Evolutionary conservation across 345 rosid genomes (phyloP).

Genomic region (Cochlearia excelsa): DNA sequence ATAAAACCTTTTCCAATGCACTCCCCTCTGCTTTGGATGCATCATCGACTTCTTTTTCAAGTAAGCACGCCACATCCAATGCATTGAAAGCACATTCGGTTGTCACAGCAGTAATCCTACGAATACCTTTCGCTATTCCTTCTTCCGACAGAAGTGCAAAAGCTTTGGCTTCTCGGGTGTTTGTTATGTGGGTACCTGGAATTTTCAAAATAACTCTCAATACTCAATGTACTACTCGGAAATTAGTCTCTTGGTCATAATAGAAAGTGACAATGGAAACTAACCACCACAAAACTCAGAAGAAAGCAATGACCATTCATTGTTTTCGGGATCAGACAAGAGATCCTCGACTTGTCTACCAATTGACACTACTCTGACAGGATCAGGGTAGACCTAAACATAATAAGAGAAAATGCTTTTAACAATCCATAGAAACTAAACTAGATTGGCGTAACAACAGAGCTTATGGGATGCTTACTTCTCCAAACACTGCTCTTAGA

Average conservation of each 20-base stretch:
- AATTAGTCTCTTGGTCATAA: slow-evolving; percentile 1
- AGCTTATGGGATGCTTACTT: slow-evolving; percentile 48
- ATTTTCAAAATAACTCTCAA: slow-evolving; percentile 10
- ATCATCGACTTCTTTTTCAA: slow-evolving; percentile 70
- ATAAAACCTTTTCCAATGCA: slow-evolving; percentile 73
- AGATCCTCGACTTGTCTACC: slow-evolving; percentile 79
- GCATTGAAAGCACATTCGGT: slow-evolving; percentile 76
- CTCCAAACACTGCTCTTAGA: slow-evolving; percentile 95
- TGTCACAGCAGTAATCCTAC: slow-evolving; percentile 91
- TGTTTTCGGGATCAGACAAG: slow-evolving; percentile 75
- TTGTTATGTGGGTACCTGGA: slow-evolving; percentile 85
- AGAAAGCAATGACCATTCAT: slow-evolving; percentile 66
- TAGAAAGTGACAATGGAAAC: slow-evolving; percentile 16
- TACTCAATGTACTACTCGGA: not conserved
- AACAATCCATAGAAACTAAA: slow-evolving; percentile 8
- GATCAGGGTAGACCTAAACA: slow-evolving; percentile 83
- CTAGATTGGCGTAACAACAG: slow-evolving; percentile 20
- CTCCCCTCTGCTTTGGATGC: slow-evolving; percentile 62
- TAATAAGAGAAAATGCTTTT: slow-evolving; percentile 6
- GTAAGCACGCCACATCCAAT: slow-evolving; percentile 49
- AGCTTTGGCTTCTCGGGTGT: slow-evolving; percentile 86
- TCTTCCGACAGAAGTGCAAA: slow-evolving; percentile 96
- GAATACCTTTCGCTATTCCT: slow-evolving; percentile 88
- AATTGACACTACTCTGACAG: slow-evolving; percentile 90
- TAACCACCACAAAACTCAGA: slow-evolving; percentile 95